These are phyloP conservation scores for Tetrapyrgos nigripes DNA, from an alignment of 1,284 basidiomycete species.

Conservation along the genomic window DNA sequence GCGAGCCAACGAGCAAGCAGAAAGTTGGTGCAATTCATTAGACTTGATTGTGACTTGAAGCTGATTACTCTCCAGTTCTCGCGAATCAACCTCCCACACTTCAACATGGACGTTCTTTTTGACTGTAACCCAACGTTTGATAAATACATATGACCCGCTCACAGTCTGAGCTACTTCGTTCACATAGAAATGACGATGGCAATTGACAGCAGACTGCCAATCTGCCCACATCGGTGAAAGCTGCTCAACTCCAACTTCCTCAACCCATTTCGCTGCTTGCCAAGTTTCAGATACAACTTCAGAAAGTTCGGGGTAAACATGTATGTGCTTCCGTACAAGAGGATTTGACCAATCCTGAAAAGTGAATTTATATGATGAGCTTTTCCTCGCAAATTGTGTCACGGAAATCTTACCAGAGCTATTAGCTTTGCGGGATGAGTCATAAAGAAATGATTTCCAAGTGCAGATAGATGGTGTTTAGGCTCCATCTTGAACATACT, in stretches of 20 bases:
- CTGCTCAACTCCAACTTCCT: conserved; percentile 28
- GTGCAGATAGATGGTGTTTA: conserved; percentile 26
- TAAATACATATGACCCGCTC: conserved; percentile 26
- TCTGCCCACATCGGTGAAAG: conserved; percentile 43
- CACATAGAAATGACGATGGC: conserved; percentile 29
- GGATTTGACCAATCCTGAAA: conserved; percentile 44
- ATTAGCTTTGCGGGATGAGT: conserved; percentile 32
- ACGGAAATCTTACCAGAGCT: conserved; percentile 30
- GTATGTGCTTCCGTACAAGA: conserved; percentile 32
- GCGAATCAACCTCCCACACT: no score
- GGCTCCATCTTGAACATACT: conserved; percentile 3
- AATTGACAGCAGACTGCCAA: conserved; percentile 15
- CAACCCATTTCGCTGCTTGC: conserved; percentile 36
- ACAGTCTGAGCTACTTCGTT: conserved; percentile 28
- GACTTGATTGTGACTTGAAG: no score
- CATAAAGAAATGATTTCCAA: conserved; percentile 38
- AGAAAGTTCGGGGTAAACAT: conserved; percentile 37
- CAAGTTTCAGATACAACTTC: conserved; percentile 32
- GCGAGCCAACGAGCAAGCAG: no score
- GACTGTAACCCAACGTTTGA: conserved; percentile 26
- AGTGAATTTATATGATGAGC: not conserved
- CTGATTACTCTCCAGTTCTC: no score
- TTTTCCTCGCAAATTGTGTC: not conserved
- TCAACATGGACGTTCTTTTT: conserved; percentile 20
- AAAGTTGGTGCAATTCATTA: no score